Evolutionary conservation across 2,329 filamentous ascomycete species (phyloP).

Genomic region (Xylariaceae sp.): DNA sequence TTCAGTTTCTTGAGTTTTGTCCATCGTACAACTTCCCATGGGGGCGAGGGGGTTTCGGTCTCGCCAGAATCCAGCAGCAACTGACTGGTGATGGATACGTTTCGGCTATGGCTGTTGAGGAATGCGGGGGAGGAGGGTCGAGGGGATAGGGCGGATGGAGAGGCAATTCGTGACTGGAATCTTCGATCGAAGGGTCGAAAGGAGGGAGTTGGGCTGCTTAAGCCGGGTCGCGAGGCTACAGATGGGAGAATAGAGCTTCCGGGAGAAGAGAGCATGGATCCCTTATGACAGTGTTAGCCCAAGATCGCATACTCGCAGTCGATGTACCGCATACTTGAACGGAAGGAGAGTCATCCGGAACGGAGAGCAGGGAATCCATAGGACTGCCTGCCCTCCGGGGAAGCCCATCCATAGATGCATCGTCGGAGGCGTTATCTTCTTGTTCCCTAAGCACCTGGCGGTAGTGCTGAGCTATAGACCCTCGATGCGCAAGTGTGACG

Average conservation of each 20-base stretch:
- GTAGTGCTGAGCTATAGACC: constrained; percentile 40
- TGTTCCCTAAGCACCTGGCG: constrained; percentile 42
- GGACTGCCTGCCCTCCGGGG: constrained; percentile 62
- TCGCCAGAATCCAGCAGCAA: constrained; percentile 59
- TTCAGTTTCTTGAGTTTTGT: constrained; percentile 88
- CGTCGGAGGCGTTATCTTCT: constrained; percentile 48
- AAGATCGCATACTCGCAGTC: constrained; percentile 5
- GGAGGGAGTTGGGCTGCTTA: constrained; percentile 71
- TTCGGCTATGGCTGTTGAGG: constrained; percentile 71
- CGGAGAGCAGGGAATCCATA: constrained; percentile 64
- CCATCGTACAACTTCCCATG: constrained; percentile 98
- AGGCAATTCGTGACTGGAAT: constrained; percentile 81
- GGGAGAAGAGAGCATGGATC: constrained; percentile 61
- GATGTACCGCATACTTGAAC: constrained; percentile 56
- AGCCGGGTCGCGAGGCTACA: constrained; percentile 60
- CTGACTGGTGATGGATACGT: constrained; percentile 73
- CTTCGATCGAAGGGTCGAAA: constrained; percentile 91
- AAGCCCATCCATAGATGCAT: constrained; percentile 47
- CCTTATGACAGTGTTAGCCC: constrained; percentile 37
- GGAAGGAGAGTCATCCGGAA: constrained; percentile 80
- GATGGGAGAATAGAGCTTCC: constrained; percentile 71
- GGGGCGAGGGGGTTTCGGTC: constrained; percentile 68
- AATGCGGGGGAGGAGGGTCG: constrained; percentile 76
- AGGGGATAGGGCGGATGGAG: constrained; percentile 56
- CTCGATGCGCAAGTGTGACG: constrained; percentile 23